phyloP scores from a whole-genome alignment of 257 asterid species.

The Jasminum sambac region DNA sequence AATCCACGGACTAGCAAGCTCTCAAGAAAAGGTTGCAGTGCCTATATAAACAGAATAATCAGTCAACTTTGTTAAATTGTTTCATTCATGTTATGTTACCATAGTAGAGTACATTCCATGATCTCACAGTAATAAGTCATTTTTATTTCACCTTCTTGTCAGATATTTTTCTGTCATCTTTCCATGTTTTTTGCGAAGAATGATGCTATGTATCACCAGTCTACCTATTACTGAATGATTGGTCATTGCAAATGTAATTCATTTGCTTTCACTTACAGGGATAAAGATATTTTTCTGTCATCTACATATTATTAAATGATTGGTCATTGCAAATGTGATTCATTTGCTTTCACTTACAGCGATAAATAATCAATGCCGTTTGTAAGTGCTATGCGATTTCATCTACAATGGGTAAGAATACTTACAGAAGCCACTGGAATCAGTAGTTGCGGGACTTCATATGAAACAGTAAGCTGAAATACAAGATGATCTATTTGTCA shows the following conservation, averaged over 20 bases:
- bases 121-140: background rate
- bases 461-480: constrained; percentile 91
- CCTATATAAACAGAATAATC: constrained; percentile 43
- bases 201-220: too few relatives aligned
- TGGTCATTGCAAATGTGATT: too few relatives aligned
- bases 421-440: constrained; percentile 93
- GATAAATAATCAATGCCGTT: too few relatives aligned
- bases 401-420: constrained; percentile 3
- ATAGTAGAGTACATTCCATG: background rate
- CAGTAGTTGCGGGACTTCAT: constrained; percentile 87
- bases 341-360: too few relatives aligned
- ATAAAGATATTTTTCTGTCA: too few relatives aligned
- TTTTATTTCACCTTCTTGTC: background rate
- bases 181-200: background rate
- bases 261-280: too few relatives aligned
- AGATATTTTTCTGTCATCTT: background rate
- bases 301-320: too few relatives aligned
- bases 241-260: too few relatives aligned
- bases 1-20: constrained; percentile 67
- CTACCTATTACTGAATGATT: too few relatives aligned
- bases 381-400: constrained; percentile 1
- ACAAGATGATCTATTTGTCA: constrained; percentile 20
- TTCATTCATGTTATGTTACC: background rate
- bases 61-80: background rate
- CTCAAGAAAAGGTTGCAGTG: constrained; percentile 74